Conservation (phyloP, 192 early-diverging fungal species). For the Coemansia sp. region DNA sequence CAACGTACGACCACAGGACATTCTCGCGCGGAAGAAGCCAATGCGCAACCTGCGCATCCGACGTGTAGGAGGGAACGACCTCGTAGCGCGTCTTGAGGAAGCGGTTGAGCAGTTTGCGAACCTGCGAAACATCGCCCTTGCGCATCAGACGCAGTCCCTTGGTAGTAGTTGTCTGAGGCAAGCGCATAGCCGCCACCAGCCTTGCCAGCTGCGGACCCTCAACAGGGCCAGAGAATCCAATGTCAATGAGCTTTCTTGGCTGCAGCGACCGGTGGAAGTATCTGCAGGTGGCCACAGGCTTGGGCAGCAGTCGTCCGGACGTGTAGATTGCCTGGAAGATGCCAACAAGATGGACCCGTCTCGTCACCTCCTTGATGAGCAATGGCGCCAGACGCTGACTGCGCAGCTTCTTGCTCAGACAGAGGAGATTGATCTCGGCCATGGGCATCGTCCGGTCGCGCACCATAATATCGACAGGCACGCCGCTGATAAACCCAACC, state of each 20-base stretch:
- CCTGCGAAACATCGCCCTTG: conserved; percentile 70
- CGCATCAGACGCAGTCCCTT: conserved; percentile 82
- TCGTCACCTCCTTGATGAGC: conserved; percentile 96
- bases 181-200: conserved; percentile 16
- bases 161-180: conserved; percentile 46
- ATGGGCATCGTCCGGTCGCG: conserved; percentile 64
- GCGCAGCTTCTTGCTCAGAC: conserved; percentile 94
- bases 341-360: conserved; percentile 85
- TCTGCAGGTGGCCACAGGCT: conserved; percentile 76
- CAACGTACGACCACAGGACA: conserved; percentile 96
- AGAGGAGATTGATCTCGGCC: conserved; percentile 98
- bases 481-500: conserved; percentile 95
- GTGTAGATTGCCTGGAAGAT: conserved; percentile 99
- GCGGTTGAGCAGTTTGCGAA: conserved; percentile 73
- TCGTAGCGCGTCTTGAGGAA: conserved; percentile 67
- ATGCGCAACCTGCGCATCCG: conserved; percentile 86
- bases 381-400: conserved; percentile 93
- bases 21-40: conserved; percentile 83
- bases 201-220: conserved; percentile 32
- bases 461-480: conserved; percentile 81
- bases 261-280: conserved; percentile 96
- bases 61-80: conserved; percentile 70
- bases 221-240: conserved; percentile 84
- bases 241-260: conserved; percentile 93
- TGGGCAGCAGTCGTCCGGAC: conserved; percentile 88